Base-by-base conservation (phyloP, 2,329 filamentous ascomycete genomes). In the Helicocarpus griseus region DNA sequence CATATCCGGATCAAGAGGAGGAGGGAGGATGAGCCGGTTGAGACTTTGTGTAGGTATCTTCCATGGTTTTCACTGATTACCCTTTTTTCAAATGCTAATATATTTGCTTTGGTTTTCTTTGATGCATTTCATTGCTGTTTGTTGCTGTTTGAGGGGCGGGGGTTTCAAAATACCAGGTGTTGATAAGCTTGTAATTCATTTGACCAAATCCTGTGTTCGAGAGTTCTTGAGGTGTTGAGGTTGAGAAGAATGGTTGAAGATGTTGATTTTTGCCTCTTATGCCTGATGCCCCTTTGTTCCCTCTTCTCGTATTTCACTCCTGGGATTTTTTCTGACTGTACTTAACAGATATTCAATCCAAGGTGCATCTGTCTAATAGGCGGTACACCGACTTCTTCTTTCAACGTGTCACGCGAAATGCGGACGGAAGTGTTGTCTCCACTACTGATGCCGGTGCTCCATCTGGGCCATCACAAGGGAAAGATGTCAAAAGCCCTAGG, bases 1-100 rank as follows among this genome's bases (percentile, higher is more conserved):
- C 69, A 74, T 38, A 75, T 77, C 48, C 73, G 71, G 22, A 73
- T 81, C 61, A 81, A 81, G 65, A 72, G 78, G 51, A 76, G 78
- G 57, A 73, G 77, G 51, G 73, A 74, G 51, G 77, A 81, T 50
- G 75, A 77, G 45, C 76, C 78, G 3, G 73, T 79, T n/a, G 77
- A 80, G 54, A 71, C 73, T 21, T 66, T 79, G 47, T 74, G 73
- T 77, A 72, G 47, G 59, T 60, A 33, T 46, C 48, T 53, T 45
- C 24, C 39, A 46, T 48, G 39, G 54, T 45, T 29, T 54, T 47
- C 5, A 3, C 46, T 35, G 52, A 43, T 54, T 35, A 54, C 55
- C 31, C 43, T 41, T 33, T 41, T 26, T 51, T 26, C 22, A 13
- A 24, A 36, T 38, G 6, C 22, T 6, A 24, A 36, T 38, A 4